Evolutionary conservation across 208 protist genomes (phyloP).

Genomic region (Angomonas desouzai): DNA sequence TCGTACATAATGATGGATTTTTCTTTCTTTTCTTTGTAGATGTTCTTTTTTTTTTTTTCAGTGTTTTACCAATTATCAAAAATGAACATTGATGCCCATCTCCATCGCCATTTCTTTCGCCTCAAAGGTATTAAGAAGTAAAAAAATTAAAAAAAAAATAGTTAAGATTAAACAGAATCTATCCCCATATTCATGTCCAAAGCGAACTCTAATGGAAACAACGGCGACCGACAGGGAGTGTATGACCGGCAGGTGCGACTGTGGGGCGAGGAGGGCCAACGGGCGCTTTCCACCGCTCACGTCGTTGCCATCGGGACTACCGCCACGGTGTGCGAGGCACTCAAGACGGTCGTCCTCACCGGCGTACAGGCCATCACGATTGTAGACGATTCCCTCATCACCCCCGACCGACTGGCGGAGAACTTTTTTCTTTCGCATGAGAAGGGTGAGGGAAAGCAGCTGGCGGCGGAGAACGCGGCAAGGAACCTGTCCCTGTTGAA

Average conservation of each 20-base stretch:
- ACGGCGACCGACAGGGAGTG: constrained; percentile 29
- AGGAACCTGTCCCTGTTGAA: constrained; percentile 89
- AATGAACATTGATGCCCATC: no score
- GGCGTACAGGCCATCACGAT: constrained; percentile 92
- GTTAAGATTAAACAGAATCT: neutral
- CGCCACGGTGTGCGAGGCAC: constrained; percentile 83
- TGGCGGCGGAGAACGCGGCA: constrained; percentile 59
- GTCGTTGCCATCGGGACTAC: constrained; percentile 92
- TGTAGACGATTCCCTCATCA: constrained; percentile 88
- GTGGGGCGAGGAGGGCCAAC: constrained; percentile 94
- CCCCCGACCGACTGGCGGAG: constrained; percentile 77
- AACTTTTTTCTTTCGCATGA: constrained; percentile 93
- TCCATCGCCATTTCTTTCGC: no score
- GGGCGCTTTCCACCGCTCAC: constrained; percentile 67
- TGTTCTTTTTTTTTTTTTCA: constrained; percentile 20
- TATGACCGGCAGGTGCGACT: constrained; percentile 94
- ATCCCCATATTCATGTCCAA: no score
- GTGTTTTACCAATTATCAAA: constrained; percentile 3
- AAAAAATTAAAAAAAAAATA: constrained; percentile 7
- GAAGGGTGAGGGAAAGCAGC: neutral
- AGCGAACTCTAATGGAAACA: constrained; percentile 7
- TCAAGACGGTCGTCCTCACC: constrained; percentile 97
- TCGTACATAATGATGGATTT: neutral
- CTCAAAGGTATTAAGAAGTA: neutral
- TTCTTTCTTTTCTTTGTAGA: constrained; percentile 19